These are phyloP conservation scores for Puccinia coronata DNA, from an alignment of 1,284 basidiomycete genomes.

Conservation along the genomic window DNA sequence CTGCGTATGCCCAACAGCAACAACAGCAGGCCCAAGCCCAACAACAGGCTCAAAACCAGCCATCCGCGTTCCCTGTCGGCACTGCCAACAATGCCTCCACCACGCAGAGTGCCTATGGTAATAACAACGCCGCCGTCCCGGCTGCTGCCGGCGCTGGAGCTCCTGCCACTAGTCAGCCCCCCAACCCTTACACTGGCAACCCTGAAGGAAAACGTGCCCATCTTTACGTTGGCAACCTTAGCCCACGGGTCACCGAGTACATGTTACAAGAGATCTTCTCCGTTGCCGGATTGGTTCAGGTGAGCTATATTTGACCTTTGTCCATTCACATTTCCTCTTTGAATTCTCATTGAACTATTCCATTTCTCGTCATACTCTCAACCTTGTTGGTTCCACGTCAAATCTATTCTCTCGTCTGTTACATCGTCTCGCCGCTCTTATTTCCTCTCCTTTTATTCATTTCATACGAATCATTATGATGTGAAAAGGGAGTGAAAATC, in stretches of 20 bases:
- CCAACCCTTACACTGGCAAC: conserved; percentile 43
- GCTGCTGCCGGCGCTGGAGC: conserved; percentile 14
- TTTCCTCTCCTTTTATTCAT: conserved; percentile 6
- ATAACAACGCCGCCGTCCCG: conserved; percentile 44
- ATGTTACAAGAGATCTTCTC: conserved; percentile 71
- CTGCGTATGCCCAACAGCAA: conserved; percentile 49
- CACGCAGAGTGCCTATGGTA: conserved; percentile 35
- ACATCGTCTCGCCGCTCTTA: background rate
- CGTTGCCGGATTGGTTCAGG: conserved; percentile 52
- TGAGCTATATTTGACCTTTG: conserved; percentile 47
- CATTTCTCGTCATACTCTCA: conserved; percentile 21
- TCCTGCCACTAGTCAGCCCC: conserved; percentile 35
- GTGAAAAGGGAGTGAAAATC: conserved; percentile 90
- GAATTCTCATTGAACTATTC: conserved; percentile 45
- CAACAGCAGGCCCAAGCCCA: conserved; percentile 42
- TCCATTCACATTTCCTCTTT: conserved; percentile 21
- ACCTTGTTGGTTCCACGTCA: background rate
- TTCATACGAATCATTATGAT: background rate
- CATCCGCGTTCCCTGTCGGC: conserved; percentile 41
- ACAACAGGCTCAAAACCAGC: conserved; percentile 35
- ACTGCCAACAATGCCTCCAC: conserved; percentile 30
- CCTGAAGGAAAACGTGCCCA: conserved; percentile 67
- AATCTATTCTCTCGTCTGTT: conserved; percentile 52
- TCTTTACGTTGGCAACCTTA: conserved; percentile 95
- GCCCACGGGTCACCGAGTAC: conserved; percentile 72